Evolutionary conservation across 306 rosid species (phyloP), one percentile per base, ranked within the genome.

Genomic region (Vigna angularis): DNA sequence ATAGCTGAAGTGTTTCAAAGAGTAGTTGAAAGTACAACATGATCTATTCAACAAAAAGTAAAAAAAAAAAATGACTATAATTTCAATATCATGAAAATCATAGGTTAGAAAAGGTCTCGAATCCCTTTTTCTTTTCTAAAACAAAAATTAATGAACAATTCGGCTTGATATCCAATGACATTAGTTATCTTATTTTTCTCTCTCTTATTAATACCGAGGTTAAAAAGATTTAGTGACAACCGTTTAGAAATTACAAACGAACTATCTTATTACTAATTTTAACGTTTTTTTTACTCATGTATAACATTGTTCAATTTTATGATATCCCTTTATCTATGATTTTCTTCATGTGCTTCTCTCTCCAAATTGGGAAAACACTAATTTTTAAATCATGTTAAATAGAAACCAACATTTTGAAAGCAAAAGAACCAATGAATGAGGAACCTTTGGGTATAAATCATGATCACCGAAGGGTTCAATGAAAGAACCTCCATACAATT

Each of bases 251-350:
- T 7, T 36, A 36, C 2, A 40, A 7, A 40, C 9, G 47, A 42
- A 42, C 9, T 42, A 42, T 42, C 2, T 40, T 42, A 2, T 42
- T 11, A 2, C 12, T 42, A 42, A 9, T 9, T 42, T 42, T 42
- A 42, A 42, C 2, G 44, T 38, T 38, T 38, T 38, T 38, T 38
- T 8, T 38, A 9, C 2, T 7, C 8, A 7, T 38, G 44, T 38
- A 38, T 12, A 34, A 36, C 74, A 72, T 52, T 36, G 36, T 36
- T 17, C 32, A 71, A 71, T 71, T 52, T 70, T 51, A 52, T 13
- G 9, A 28, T 15, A 50, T 16, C 15, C 22, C 40, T 58, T 45
- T 67, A 24, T 13, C 12, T 20, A 13, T 38, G n/a, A 38, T 24
- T 22, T 72, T 20, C 53, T 72, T 53, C 75, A 4, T 2, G 30